Evolutionary conservation across 441 rosid genomes (phyloP), one percentile per base, ranked within the genome.

Genomic region (Bruguiera hainesii): DNA sequence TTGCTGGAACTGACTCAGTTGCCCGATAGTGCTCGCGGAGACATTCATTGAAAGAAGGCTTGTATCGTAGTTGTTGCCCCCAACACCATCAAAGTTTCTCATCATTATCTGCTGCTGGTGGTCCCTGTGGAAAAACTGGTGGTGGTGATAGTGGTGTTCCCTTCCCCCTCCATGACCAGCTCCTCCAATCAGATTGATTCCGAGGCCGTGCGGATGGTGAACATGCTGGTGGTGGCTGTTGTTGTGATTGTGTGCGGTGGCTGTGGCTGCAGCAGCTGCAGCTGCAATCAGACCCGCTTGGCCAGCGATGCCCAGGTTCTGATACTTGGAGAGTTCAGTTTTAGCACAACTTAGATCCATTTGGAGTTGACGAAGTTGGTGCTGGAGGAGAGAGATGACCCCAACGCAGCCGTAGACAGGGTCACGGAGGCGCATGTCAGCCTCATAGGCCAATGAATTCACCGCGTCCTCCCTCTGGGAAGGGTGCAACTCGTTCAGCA

Each of bases 301-400:
- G 29, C 85, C 80, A 0, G 81, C 76, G 66, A 85, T 75, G 1
- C 90, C 91, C 6, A 89, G 67, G 85, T 81, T 88, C 67, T 93
- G 98, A 78, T 90, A 93, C 76, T 88, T 90, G 15, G 97, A 90
- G 23, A 93, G 90, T 71, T 93, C 97, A 1, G 96, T 88, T 60
- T 93, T 93, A 9, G 98, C 98, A 16, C 93, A 86, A 84, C 84
- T 87, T 49, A 90, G 90, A 79, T 92, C 98, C 77, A 84, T 76
- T 56, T 92, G 93, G 60, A 90, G 86, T 61, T 85, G 93, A 39
- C 90, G 89, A 63, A 88, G 87, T 39, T 86, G 83, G 79, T 87
- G 93, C 65, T 87, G 93, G 61, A 87, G 85, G 72, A 87, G 84
- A 16, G 93, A 87, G 29, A 87, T 87, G 57, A 87, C 89, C 7